A percentile compares a stretch with the other conserved stretches of the same genome.
Evolutionary conservation across 2,329 filamentous ascomycete species (phyloP).

Genomic region (Colletotrichum neosansevieriae): DNA sequence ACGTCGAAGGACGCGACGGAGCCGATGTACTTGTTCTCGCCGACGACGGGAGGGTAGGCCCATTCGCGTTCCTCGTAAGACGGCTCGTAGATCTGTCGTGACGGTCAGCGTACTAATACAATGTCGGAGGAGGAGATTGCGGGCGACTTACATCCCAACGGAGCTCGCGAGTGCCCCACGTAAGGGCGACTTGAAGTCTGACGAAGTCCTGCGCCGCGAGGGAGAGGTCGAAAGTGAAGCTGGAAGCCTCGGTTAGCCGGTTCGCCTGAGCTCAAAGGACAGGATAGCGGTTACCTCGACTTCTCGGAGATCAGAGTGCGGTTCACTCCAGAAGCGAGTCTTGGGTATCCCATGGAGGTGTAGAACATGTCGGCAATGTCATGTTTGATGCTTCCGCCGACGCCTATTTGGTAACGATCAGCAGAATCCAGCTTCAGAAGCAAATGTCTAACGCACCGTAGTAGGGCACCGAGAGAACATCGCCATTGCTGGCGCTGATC

Average conservation of each 20-base stretch:
- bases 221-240: conserved; percentile 44
- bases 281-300: conserved; percentile 5
- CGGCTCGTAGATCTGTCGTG: conserved; percentile 50
- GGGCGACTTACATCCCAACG: conserved; percentile 44
- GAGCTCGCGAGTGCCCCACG: conserved; percentile 46
- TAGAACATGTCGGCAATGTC: conserved; percentile 29
- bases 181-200: conserved; percentile 41
- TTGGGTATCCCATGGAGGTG: conserved; percentile 26
- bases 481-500: conserved; percentile 48
- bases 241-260: not conserved
- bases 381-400: conserved; percentile 36
- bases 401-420: conserved; percentile 6
- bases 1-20: conserved; percentile 51
- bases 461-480: conserved; percentile 51
- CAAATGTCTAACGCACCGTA: conserved; percentile 40
- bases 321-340: conserved; percentile 26
- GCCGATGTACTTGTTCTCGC: conserved; percentile 55
- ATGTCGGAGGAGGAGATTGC: not conserved
- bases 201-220: conserved; percentile 45
- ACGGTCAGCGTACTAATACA: not conserved
- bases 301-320: conserved; percentile 23
- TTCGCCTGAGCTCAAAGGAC: too few species aligned
- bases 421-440: rapidly evolving
- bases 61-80: conserved; percentile 55
- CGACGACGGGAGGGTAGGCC: conserved; percentile 55